Base-by-base conservation (phyloP, 148 eudicot genomes). In the Mesembryanthemum crystallinum region DNA sequence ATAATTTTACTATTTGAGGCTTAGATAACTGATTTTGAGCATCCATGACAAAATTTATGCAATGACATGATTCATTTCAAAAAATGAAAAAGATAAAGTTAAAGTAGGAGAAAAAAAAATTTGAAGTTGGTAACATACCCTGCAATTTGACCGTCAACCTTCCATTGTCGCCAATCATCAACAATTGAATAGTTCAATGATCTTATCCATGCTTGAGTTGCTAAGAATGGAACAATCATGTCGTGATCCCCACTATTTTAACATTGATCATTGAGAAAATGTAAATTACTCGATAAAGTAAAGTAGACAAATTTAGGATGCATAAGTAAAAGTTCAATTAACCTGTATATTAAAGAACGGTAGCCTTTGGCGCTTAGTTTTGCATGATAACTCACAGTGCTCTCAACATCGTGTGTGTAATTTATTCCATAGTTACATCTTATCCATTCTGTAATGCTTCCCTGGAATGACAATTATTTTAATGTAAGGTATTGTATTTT, bases 311-410 rank as follows among this genome's bases (percentile, higher is more conserved):
- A 55, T 2, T 7, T 8, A 17, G 1, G 20, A 17, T 17, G 20
- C 23, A 17, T 55, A 17, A 55, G 6, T 6, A 7, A n/a, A 28
- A 12, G 13, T 21, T 61, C 1, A 27, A 21, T 24, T 77, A 3
- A 77, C 80, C 80, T 77, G 75, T 77, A 77, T 43, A 77, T 62
- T 29, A 77, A 71, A 33, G 79, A 71, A 12, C 74, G 67, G 61
- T 58, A 72, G 24, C 68, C 59, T 59, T 71, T 35, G 18, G 51
- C 42, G 33, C 75, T 77, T 13, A 77, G 63, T n/a, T 77, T 62
- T 5, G 45, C 55, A 49, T 77, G 80, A 52, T 77, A 77, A 8
- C 47, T 18, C 3, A 71, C 27, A 63, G 51, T 77, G 45, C 75
- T 77, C 17, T 37, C 21, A 10, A 61, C 42, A 32, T 61, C 80